These are phyloP conservation scores for Colletotrichum costaricense DNA, from an alignment of 2,329 filamentous ascomycete species.

Conservation along the genomic window DNA sequence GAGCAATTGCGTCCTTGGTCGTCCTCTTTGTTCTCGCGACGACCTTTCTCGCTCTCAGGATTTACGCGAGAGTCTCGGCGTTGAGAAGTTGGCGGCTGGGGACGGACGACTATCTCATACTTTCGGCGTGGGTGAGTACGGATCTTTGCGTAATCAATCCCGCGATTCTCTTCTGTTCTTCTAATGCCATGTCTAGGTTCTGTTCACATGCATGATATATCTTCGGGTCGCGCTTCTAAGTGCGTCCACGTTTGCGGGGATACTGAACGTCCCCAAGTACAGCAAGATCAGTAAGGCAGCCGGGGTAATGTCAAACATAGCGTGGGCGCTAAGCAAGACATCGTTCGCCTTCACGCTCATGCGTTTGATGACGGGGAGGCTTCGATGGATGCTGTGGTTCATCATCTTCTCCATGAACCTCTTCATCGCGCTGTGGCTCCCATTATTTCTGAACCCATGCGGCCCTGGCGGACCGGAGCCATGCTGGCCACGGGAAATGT, in stretches of 20 bases:
- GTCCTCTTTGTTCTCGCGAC: neutral
- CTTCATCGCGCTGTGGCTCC: neutral
- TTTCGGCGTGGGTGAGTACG: neutral
- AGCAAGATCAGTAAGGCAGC: neutral
- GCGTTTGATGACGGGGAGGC: neutral
- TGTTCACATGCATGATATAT: neutral
- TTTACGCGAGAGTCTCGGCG: neutral
- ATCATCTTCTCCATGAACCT: conserved; percentile 3
- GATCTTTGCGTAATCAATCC: too few species aligned
- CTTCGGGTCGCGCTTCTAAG: neutral
- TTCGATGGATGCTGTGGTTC: neutral
- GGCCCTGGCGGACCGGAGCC: neutral
- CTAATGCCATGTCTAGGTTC: neutral
- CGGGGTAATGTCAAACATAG: neutral
- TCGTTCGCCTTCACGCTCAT: neutral
- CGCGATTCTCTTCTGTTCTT: neutral
- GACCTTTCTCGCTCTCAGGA: neutral
- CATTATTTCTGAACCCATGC: neutral
- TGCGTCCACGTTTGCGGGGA: neutral
- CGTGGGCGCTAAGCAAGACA: neutral
- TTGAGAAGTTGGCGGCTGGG: neutral
- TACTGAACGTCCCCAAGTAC: neutral
- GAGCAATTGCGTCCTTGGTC: neutral
- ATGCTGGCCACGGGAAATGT: neutral
- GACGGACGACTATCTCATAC: neutral